Evolutionary conservation across 345 rosid species (phyloP).

Genomic region (Arabis hirsuta): DNA sequence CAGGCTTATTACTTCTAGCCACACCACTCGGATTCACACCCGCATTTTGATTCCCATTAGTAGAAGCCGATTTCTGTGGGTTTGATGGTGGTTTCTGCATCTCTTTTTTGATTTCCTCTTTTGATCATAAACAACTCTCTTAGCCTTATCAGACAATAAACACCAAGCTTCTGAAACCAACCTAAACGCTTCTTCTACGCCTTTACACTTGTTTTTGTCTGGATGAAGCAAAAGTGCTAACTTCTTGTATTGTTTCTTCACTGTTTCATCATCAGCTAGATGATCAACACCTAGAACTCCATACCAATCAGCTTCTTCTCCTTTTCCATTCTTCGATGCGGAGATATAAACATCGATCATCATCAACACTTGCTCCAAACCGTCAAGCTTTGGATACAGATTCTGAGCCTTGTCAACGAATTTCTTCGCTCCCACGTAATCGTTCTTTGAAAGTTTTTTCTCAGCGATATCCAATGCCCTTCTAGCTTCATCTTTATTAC

Average conservation of each 20-base stretch:
- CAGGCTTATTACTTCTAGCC: too few relatives aligned
- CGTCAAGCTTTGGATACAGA: conserved; percentile 68
- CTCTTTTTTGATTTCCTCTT: conserved; percentile 14
- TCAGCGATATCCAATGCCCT: conserved; percentile 69
- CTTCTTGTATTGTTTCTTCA: conserved; percentile 66
- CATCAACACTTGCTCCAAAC: conserved; percentile 55
- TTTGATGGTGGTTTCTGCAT: too few relatives aligned
- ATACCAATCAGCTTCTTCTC: conserved; percentile 67
- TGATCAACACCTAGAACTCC: conserved; percentile 66
- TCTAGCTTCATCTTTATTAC: conserved; percentile 70
- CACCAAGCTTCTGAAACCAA: conserved; percentile 71
- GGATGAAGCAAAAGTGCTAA: conserved; percentile 75
- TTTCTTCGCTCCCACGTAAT: conserved; percentile 64
- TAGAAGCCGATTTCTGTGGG: too few relatives aligned
- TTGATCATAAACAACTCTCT: conserved; percentile 64
- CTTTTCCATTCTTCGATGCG: conserved; percentile 55
- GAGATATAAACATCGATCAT: conserved; percentile 57
- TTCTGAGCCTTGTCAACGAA: conserved; percentile 70
- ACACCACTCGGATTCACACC: too few relatives aligned
- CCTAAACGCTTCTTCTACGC: conserved; percentile 82
- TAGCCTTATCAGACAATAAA: conserved; percentile 66
- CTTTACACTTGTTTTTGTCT: conserved; percentile 71
- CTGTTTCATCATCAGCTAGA: conserved; percentile 60
- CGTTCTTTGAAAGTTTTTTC: conserved; percentile 42
- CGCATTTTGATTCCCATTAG: too few relatives aligned